Percentiles rank a stretch among this genome's conserved stretches.
phyloP scores from a whole-genome alignment of 495 filamentous ascomycete species.

The Penicillium bialowiezense region DNA sequence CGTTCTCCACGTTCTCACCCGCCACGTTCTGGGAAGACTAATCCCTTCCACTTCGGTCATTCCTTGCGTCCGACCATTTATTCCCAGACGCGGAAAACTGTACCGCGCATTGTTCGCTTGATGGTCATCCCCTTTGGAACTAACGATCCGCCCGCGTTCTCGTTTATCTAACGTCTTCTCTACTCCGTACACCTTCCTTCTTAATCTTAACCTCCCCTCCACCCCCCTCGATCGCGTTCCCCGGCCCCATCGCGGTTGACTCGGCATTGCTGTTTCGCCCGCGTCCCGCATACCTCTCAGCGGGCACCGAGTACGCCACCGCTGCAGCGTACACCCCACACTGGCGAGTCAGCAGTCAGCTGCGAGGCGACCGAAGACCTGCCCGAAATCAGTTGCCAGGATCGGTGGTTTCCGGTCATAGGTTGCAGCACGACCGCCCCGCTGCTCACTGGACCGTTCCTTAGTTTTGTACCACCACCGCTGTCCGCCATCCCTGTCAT shows the following conservation, averaged over 20 bases:
- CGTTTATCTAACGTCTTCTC: not conserved
- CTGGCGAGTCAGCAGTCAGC: constrained; percentile 9
- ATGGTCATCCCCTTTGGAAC: not conserved
- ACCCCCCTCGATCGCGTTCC: constrained; percentile 7
- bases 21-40: not conserved
- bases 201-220: constrained; percentile 1
- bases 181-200: no score
- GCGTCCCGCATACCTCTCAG: constrained; percentile 1
- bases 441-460: constrained; percentile 1
- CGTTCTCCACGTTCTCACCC: not conserved
- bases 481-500: constrained; percentile 11
- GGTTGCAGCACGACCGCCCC: not conserved
- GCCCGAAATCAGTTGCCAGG: not conserved
- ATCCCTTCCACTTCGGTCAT: not conserved
- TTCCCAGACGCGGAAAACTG: not conserved
- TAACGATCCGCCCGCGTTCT: not conserved
- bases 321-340: not conserved
- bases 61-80: not conserved
- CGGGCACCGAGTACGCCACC: constrained; percentile 14
- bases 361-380: not conserved
- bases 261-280: constrained; percentile 16
- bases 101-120: not conserved
- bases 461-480: constrained; percentile 7
- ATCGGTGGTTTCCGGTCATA: not conserved
- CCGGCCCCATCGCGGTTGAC: constrained; percentile 12